Base-by-base conservation (phyloP, 2,329 filamentous ascomycete genomes). In the Domatiomyces globalis region DNA sequence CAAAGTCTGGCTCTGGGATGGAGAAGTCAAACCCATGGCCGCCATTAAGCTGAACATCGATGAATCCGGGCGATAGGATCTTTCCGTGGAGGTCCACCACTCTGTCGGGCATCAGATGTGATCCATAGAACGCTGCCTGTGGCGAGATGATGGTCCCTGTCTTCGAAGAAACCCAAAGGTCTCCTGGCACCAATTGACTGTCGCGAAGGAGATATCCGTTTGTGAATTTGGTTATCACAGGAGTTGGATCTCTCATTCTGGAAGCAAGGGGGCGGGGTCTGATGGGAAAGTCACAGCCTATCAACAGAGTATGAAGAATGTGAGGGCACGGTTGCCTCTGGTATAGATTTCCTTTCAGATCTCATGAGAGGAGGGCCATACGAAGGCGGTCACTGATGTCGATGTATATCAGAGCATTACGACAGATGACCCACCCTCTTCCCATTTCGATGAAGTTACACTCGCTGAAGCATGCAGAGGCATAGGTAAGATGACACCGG, bases 1-100 rank as follows among this genome's bases (percentile, higher is more conserved):
- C 77, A 62, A 94, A 95, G 49, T 77, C 73, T 27, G 73, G 69
- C 67, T 77, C 79, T 61, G 84, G 79, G 15, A 81, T 67, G 1
- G 87, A 92, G 66, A 94, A 95, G 71, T 95, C 90, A 73, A 95
- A 94, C 51, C 88, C 88, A 62, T 88, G 90, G 8, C 85, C 88
- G 46, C 89, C 89, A 63, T 95, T 95, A 60, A 95, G 80, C 67
- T 95, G 89, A 49, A 84, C 84, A 59, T 95, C 89, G 60, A 95
- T 92, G 63, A 95, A 76, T 22, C 89, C 89, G 0, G 89, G 87
- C 0, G 85, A 80, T 18, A 95, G 66, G 58, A 95, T 90, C 61
- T 86, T 86, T 53, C 87, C 87, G 49, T 81, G 79, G 1, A 95
- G 79, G 62, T 95, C 81, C 60, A 95, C 74, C 50, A 83, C 81